phyloP scores from a whole-genome alignment of 257 asterid species.

The Salvia splendens region DNA sequence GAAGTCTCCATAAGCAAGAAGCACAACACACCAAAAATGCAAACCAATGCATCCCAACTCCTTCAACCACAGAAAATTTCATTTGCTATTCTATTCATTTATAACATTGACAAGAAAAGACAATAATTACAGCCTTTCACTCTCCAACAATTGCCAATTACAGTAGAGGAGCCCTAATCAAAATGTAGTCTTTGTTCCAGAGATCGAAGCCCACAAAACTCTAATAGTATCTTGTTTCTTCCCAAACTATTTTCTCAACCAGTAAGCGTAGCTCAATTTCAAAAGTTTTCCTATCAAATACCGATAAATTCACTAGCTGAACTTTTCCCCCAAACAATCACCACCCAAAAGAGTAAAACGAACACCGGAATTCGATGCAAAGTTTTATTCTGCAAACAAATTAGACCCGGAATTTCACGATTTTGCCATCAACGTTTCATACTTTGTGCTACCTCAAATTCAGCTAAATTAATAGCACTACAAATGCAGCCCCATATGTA shows the following conservation, averaged over 20 bases:
- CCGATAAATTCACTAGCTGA: conserved; percentile 1
- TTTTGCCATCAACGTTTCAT: not conserved
- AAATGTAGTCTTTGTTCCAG: not conserved
- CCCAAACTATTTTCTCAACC: not conserved
- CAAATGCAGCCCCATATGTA: conserved; percentile 6
- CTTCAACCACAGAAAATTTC: not conserved
- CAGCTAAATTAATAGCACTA: conserved; percentile 18
- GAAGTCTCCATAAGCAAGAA: not conserved
- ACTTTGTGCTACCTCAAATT: conserved; percentile 21
- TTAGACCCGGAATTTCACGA: conserved; percentile 4
- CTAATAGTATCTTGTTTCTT: not conserved
- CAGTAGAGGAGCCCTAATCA: not conserved
- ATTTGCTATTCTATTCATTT: not conserved
- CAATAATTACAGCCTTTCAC: not conserved
- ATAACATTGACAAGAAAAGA: conserved; percentile 7
- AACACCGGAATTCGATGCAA: conserved; percentile 17
- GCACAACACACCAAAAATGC: conserved; percentile 11
- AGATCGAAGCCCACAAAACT: not conserved
- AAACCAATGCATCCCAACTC: conserved; percentile 14
- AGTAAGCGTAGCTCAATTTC: not conserved
- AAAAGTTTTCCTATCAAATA: not conserved
- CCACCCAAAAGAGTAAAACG: not conserved
- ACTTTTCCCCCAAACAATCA: not conserved
- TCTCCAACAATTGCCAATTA: not conserved
- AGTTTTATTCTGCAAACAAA: not conserved